A percentile compares a stretch with the other conserved stretches of the same genome.
These are phyloP conservation scores for Mucuna pruriens DNA, from an alignment of 306 rosid species.

Conservation along the genomic window DNA sequence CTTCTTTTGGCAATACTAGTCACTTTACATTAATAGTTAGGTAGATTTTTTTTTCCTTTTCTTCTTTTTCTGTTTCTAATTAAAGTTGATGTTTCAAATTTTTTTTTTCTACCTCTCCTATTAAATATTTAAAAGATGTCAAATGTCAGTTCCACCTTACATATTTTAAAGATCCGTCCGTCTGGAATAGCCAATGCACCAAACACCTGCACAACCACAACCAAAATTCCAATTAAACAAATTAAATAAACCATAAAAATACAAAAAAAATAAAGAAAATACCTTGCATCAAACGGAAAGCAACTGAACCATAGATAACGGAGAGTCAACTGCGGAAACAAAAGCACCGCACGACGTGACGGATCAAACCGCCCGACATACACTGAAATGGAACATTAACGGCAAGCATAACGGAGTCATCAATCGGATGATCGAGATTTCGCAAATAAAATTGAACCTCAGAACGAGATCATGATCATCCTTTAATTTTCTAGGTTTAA, in stretches of 20 bases:
- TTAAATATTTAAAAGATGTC: not conserved
- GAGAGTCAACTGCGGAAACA: constrained; percentile 33
- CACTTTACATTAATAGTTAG: no score
- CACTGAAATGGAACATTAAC: constrained; percentile 33
- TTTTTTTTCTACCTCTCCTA: no score
- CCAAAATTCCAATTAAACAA: constrained; percentile 18
- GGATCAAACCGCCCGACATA: not conserved
- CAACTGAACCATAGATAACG: constrained; percentile 35
- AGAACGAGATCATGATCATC: no score
- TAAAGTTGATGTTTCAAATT: no score
- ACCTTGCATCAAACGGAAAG: constrained; percentile 51
- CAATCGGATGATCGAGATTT: constrained; percentile 12
- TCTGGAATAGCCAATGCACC: not conserved
- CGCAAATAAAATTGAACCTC: not conserved
- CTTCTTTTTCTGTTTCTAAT: not conserved
- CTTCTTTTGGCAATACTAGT: no score
- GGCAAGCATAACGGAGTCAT: constrained; percentile 42
- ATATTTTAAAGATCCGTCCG: not conserved
- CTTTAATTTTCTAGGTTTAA: not conserved
- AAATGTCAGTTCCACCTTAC: not conserved
- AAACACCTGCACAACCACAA: constrained; percentile 33
- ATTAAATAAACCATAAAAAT: not conserved
- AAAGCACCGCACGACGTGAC: constrained; percentile 14
- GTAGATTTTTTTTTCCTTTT: constrained; percentile 24
- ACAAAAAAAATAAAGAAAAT: not conserved